Evolutionary conservation across 1,139 yeast species (phyloP).

Genomic region (Geotrichum restrictum): DNA sequence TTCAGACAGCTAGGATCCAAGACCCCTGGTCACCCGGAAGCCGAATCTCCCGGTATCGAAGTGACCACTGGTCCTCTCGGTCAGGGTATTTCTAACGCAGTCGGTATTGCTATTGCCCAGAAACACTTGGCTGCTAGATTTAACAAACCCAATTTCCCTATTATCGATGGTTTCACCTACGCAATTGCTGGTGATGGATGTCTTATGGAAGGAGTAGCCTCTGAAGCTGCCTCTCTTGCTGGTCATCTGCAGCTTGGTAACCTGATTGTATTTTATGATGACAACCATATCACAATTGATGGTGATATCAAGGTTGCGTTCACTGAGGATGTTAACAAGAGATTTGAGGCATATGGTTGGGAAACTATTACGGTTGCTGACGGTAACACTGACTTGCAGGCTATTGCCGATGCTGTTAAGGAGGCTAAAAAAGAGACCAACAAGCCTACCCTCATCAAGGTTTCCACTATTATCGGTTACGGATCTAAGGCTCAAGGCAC

Average conservation of each 20-base stretch:
- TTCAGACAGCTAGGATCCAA: slow-evolving; percentile 89
- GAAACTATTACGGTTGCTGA: slow-evolving; percentile 71
- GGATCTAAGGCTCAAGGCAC: slow-evolving; percentile 88
- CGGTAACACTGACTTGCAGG: slow-evolving; percentile 77
- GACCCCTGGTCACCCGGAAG: slow-evolving; percentile 98
- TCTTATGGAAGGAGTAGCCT: slow-evolving; percentile 96
- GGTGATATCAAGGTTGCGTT: slow-evolving; percentile 89
- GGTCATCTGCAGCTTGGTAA: slow-evolving; percentile 95
- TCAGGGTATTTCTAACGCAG: slow-evolving; percentile 96
- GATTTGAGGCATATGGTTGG: slow-evolving; percentile 96
- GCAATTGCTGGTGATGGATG: slow-evolving; percentile 95
- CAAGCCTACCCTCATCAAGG: slow-evolving; percentile 88
- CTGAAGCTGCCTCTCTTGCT: slow-evolving; percentile 92
- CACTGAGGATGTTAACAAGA: slow-evolving; percentile 85
- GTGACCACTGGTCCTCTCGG: slow-evolving; percentile 99
- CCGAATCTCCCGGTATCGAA: slow-evolving; percentile 77
- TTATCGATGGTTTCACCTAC: slow-evolving; percentile 71
- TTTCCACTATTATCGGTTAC: slow-evolving; percentile 89
- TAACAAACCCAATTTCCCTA: slow-evolving; percentile 76
- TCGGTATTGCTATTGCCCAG: slow-evolving; percentile 95
- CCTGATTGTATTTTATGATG: slow-evolving; percentile 94
- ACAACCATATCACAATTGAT: slow-evolving; percentile 94
- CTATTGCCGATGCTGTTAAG: slow-evolving; percentile 66
- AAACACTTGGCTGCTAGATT: slow-evolving; percentile 87
- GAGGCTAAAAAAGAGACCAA: slow-evolving; percentile 47